Evolutionary conservation across 192 early-diverging fungal genomes (phyloP).

Genomic region (Chytriomyces sp.): DNA sequence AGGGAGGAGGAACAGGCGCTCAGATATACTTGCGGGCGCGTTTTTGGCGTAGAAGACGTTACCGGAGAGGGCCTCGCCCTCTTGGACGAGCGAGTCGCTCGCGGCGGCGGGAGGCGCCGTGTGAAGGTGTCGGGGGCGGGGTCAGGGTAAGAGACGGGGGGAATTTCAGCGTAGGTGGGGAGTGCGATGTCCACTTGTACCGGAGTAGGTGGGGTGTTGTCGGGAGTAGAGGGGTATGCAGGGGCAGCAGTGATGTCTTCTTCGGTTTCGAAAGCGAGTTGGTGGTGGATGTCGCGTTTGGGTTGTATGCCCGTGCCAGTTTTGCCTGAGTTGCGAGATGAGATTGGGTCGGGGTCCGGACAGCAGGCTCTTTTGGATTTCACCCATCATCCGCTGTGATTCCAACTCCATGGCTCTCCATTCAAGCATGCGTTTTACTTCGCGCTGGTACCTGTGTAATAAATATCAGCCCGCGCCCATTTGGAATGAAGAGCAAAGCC

Average conservation of each 20-base stretch:
- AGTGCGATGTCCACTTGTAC: conserved; percentile 9
- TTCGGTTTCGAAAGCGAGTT: not conserved
- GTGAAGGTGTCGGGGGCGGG: conserved; percentile 8
- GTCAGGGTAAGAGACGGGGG: conserved; percentile 17
- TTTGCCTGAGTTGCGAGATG: too few species aligned
- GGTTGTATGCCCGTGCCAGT: not conserved
- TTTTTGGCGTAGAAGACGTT: conserved; percentile 2
- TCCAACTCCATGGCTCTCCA: conserved; percentile 28
- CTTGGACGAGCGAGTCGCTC: conserved; percentile 13
- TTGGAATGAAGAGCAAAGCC: not conserved
- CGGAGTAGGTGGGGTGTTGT: too few species aligned
- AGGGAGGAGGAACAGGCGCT: conserved; percentile 11
- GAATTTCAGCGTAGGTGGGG: conserved; percentile 13
- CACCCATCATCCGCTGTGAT: conserved; percentile 10
- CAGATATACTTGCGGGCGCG: not conserved
- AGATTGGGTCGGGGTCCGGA: too few species aligned
- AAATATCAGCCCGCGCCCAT: not conserved
- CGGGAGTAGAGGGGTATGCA: too few species aligned
- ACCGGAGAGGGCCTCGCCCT: conserved; percentile 23
- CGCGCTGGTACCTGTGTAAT: not conserved
- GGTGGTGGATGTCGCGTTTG: not conserved
- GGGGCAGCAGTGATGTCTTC: too few species aligned
- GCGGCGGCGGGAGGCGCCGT: not conserved
- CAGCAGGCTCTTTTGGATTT: not conserved
- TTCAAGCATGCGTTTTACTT: conserved; percentile 23